Evolutionary conservation across 352 stramenopile species (phyloP), one percentile per base, ranked within the genome.

Genomic region (Phytophthora lateralis): DNA sequence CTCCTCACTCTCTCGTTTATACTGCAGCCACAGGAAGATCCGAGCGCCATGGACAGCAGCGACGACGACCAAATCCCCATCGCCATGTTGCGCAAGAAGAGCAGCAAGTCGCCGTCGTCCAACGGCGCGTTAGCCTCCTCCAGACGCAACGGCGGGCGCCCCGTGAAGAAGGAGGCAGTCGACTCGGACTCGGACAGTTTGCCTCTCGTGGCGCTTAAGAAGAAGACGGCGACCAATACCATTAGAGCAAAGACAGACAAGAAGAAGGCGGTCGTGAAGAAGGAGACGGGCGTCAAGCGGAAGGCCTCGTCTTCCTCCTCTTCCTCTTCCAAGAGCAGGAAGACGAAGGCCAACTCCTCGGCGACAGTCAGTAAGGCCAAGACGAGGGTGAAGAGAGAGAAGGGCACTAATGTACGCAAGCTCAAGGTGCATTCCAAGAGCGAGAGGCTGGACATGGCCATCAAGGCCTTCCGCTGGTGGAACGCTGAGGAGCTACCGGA

Each of bases 401-500:
- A 72, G 39, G 63, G 57, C 4, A 43, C 29, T 3, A 86, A 77
- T 18, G 70, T 93, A 55, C 81, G 84, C 29, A 96, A 96, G 65
- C 79, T 98, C 38, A 99, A 98, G 69, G 82, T 97, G 48, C 80
- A 98, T 30, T 97, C 94, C 39, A 98, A 97, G 63, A 69, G 85
- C 38, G 96, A 99, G 72, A 87, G 91, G 10, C 82, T 99, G 49
- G 90, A 98, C 52, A 97, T 98, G 84, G 96, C 96, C 15, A 99
- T 99, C 73, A 98, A 99, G 78, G 93, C 97, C 55, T 99, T 98
- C 72, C 95, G 98, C 30, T 99, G 98, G 98, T 99, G 98, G 98
- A 97, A 99, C 66, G 94, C 96, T 20, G 81, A 95, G 41, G 83
- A 98, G 58, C 86, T 97, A 9, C 95, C 97, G 0, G 82, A 96